These are phyloP conservation scores for Yamagishiella unicocca DNA, from an alignment of 139 green algal genomes.

Conservation along the genomic window DNA sequence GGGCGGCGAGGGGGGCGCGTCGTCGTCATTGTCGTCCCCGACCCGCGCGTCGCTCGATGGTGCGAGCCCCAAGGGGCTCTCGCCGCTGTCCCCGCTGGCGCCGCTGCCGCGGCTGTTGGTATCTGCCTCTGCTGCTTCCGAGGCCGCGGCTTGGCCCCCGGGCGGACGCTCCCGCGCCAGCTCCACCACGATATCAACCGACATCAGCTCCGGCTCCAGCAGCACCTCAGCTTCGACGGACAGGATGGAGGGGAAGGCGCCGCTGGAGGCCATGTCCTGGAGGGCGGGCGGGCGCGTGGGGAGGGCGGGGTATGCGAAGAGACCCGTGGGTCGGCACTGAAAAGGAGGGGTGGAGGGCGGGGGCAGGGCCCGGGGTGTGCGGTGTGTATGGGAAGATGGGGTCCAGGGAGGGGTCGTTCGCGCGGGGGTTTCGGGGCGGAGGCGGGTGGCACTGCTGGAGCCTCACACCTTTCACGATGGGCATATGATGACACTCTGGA, in stretches of 20 bases:
- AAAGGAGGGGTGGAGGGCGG: no score
- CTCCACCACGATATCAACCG: not conserved
- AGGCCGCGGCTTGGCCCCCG: not conserved
- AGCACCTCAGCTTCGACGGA: not conserved
- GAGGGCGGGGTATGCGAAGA: no score
- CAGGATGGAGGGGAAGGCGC: not conserved
- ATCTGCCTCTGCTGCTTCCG: not conserved
- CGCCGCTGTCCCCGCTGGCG: not conserved
- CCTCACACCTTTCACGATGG: no score
- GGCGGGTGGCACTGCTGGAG: no score
- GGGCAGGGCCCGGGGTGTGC: no score
- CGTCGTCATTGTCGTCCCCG: not conserved
- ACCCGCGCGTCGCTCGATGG: not conserved
- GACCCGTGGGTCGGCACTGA: no score
- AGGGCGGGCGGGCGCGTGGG: not conserved
- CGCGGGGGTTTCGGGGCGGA: no score
- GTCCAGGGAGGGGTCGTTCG: no score
- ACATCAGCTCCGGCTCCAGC: conserved; percentile 3
- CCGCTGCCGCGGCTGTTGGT: not conserved
- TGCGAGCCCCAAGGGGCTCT: not conserved
- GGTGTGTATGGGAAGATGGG: no score
- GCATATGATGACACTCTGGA: no score
- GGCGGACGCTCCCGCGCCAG: not conserved
- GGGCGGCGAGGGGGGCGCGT: no score
- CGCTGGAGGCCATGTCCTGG: conserved; percentile 10